These are phyloP conservation scores for Backusella liffmaniae DNA, from an alignment of 192 early-diverging fungal species.

Conservation along the genomic window DNA sequence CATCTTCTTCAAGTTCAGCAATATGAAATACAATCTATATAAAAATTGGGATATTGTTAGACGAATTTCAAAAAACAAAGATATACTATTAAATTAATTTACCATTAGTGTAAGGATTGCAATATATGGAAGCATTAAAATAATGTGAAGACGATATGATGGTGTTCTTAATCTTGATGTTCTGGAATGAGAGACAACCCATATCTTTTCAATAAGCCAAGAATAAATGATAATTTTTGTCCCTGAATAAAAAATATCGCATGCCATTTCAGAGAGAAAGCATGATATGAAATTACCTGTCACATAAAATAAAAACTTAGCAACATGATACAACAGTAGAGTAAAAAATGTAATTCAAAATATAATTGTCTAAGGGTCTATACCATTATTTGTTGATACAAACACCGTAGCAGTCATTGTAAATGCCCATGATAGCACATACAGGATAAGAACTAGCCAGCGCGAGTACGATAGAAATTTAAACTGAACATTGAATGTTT, in stretches of 20 bases:
- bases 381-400: constrained; percentile 43
- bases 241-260: constrained; percentile 42
- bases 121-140: constrained; percentile 31
- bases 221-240: constrained; percentile 45
- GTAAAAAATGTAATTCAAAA: background rate
- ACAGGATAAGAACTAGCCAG: constrained; percentile 35
- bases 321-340: background rate
- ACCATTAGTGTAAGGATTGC: constrained; percentile 37
- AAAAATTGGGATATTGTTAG: background rate
- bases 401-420: constrained; percentile 36
- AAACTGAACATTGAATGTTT: constrained; percentile 21
- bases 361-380: background rate
- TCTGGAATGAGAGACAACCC: constrained; percentile 28
- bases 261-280: constrained; percentile 35
- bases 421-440: constrained; percentile 45
- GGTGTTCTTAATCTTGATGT: constrained; percentile 23
- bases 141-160: constrained; percentile 29
- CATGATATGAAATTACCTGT: constrained; percentile 34
- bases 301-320: background rate
- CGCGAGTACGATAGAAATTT: constrained; percentile 31
- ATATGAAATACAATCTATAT: constrained; percentile 29
- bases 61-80: background rate
- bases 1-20: constrained; percentile 18
- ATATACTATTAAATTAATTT: background rate
- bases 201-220: constrained; percentile 39